Evolutionary conservation across 306 rosid genomes (phyloP).

Genomic region (Trifolium pratense): DNA sequence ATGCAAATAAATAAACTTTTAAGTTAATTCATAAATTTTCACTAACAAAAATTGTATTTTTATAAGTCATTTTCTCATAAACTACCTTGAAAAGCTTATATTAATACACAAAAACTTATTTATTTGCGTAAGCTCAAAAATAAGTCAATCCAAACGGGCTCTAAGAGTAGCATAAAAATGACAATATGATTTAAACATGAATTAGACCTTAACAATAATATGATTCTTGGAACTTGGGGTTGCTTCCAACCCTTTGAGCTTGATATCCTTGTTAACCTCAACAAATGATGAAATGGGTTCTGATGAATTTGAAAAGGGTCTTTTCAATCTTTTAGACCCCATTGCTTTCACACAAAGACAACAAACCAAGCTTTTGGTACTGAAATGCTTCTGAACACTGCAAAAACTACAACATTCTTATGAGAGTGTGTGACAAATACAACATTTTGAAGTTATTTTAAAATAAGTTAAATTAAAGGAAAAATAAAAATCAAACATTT

Average conservation of each 20-base stretch:
- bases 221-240: slow-evolving; percentile 45
- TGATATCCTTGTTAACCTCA: slow-evolving; percentile 48
- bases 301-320: slow-evolving; percentile 49
- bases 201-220: slow-evolving; percentile 51
- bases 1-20: too few species aligned
- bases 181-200: slow-evolving; percentile 1
- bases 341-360: slow-evolving; percentile 47
- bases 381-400: slow-evolving; percentile 60
- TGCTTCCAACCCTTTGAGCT: slow-evolving; percentile 49
- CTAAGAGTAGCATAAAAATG: slow-evolving; percentile 22
- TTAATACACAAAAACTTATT: too few species aligned
- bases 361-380: slow-evolving; percentile 44
- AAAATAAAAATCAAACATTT: slow-evolving; percentile 30
- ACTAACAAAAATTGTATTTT: too few species aligned
- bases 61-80: too few species aligned
- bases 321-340: slow-evolving; percentile 44
- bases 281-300: slow-evolving; percentile 37
- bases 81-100: too few species aligned
- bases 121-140: too few species aligned
- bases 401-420: slow-evolving; percentile 46
- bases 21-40: too few species aligned
- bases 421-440: not conserved
- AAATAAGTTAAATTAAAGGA: not conserved
- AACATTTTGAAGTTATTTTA: slow-evolving; percentile 1
- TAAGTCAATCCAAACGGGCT: too few species aligned